Evolutionary conservation across 306 rosid species (phyloP), one percentile per base, ranked within the genome.

Genomic region (Albizia julibrissin): DNA sequence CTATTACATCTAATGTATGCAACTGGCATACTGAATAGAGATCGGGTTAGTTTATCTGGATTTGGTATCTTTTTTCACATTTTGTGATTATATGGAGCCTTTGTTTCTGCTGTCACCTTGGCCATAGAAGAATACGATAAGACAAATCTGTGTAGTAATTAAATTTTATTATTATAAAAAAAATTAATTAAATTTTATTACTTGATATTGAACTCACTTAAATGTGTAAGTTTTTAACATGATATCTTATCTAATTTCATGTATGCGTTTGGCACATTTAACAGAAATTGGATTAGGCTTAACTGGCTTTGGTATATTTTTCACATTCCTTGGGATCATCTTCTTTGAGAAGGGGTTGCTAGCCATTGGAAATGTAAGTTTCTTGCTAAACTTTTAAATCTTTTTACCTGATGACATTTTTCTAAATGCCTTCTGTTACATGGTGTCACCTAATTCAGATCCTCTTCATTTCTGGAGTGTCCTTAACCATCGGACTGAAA

Each of bases 311-410:
- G 99, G 99, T 29, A 61, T 93, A 86, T 93, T 95, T 85, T 95
- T 95, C 94, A 87, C 97, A 39, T 88, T 91, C 86, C 88, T 95
- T 90, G 99, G 98, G 76, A 68, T 95, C 44, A 67, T 93, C 76
- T 92, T 92, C 89, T 95, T 95, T 11, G 99, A 95, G 91, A 90
- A 93, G 91, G 99, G 99, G 69, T 79, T 95, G 81, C 94, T 95
- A 47, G 98, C 98, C 79, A 95, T 95, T 92, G 99, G 99, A 87
- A 93, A 95, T 80, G 99, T 95, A 88, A 90, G 96, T 76, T 66
- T 22, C 69, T 67, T 86, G 62, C 64, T 75, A 8, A 46, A 77
- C 56, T 62, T 49, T 39, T 42, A 39, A 8, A 22, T 5, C 40
- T 9, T 64, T 12, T 64, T 44, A 11, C 10, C 64, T 68, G n/a